Conservation (phyloP, 148 eudicot species). For the Diospyros lotus region DNA sequence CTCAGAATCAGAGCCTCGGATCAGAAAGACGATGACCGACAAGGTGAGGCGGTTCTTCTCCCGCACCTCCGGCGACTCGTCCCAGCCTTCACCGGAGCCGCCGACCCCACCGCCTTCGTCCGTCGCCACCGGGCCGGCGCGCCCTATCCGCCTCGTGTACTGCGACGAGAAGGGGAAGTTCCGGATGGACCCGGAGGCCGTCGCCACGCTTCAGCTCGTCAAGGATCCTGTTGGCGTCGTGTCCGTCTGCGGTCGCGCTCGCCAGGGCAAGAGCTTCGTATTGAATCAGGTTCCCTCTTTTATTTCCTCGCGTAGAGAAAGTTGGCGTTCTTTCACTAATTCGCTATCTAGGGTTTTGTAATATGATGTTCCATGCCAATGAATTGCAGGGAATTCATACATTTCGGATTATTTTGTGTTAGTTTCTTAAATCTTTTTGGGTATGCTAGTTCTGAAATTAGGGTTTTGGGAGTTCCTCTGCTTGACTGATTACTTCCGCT, state of each 20-base stretch:
- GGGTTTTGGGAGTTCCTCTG: not conserved
- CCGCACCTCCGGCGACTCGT: slow-evolving; percentile 32
- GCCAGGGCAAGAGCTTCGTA: slow-evolving; percentile 91
- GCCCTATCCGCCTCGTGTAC: slow-evolving; percentile 83
- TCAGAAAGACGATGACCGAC: not conserved
- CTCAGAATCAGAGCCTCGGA: not conserved
- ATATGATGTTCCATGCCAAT: not conserved
- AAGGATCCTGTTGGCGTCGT: slow-evolving; percentile 90
- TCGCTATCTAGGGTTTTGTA: slow-evolving; percentile 10
- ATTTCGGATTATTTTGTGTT: too few species aligned
- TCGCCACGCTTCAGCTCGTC: slow-evolving; percentile 76
- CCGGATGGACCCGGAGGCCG: slow-evolving; percentile 87
- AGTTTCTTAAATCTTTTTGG: not conserved
- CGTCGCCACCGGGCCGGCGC: slow-evolving; percentile 50
- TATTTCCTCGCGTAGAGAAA: not conserved
- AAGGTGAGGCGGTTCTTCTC: slow-evolving; percentile 20
- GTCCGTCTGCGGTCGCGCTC: slow-evolving; percentile 98
- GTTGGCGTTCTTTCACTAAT: not conserved
- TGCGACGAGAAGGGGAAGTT: slow-evolving; percentile 88
- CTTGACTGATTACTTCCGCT: too few species aligned
- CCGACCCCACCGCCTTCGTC: slow-evolving; percentile 19
- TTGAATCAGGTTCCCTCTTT: slow-evolving; percentile 60
- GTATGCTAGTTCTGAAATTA: not conserved
- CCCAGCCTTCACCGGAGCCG: slow-evolving; percentile 39
- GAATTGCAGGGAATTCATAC: not conserved